These are phyloP conservation scores for Leccinum pellstonianum DNA, from an alignment of 768 basidiomycete species.

Conservation along the genomic window DNA sequence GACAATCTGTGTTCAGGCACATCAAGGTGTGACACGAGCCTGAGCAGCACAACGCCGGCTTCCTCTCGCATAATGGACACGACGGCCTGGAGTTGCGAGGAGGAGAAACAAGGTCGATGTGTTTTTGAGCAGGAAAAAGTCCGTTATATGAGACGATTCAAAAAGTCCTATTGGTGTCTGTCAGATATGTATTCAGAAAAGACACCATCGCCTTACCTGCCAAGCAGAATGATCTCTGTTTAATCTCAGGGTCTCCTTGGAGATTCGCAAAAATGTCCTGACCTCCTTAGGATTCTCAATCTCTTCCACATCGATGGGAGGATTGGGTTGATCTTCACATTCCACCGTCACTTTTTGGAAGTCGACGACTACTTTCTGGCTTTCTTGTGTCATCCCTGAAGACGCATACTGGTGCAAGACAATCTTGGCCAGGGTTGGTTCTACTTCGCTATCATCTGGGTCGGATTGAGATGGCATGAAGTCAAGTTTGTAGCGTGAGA, in stretches of 20 bases:
- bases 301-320: conserved; percentile 19
- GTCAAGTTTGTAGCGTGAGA: too few species aligned
- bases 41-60: conserved; percentile 4
- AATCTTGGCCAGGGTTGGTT: conserved; percentile 9
- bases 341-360: conserved; percentile 15
- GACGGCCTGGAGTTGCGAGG: not conserved
- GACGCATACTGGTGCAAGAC: conserved; percentile 14
- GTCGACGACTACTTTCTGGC: conserved; percentile 16
- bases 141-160: conserved; percentile 14
- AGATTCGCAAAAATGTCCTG: too few species aligned
- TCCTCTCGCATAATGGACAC: conserved; percentile 18
- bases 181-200: too few species aligned
- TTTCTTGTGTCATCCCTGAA: not conserved
- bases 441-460: conserved; percentile 4
- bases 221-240: too few species aligned
- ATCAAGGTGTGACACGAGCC: conserved; percentile 11
- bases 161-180: conserved; percentile 12
- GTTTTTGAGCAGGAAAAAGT: not conserved
- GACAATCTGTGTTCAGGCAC: conserved; percentile 20
- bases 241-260: too few species aligned
- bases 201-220: too few species aligned
- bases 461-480: too few species aligned
- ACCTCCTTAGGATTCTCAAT: conserved; percentile 8
- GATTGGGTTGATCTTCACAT: conserved; percentile 15
- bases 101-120: not conserved